Evolutionary conservation across 225 moss, liverwort and hornwort species (phyloP).

Genomic region (Polytrichum commune): DNA sequence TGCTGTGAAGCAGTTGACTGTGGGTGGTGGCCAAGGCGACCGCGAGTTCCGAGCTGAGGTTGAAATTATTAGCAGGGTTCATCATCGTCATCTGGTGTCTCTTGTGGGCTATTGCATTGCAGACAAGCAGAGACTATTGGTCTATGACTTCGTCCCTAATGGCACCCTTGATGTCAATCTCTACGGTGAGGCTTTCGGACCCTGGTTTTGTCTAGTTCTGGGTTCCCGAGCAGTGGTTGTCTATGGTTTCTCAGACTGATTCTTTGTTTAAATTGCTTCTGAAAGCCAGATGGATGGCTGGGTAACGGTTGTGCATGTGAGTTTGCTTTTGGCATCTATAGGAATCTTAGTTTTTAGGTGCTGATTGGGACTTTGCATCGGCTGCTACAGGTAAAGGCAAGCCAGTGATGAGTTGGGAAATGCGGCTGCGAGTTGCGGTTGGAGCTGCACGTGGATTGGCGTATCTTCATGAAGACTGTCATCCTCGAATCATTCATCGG

Average conservation of each 20-base stretch:
- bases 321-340: background rate
- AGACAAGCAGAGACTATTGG: conserved; percentile 77
- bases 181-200: conserved; percentile 29
- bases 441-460: conserved; percentile 85
- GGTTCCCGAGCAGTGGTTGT: background rate
- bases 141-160: conserved; percentile 88
- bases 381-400: conserved; percentile 33
- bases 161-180: conserved; percentile 84
- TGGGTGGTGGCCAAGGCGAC: conserved; percentile 90
- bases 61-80: conserved; percentile 89
- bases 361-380: background rate
- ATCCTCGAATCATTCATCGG: conserved; percentile 87
- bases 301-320: no score
- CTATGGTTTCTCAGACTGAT: background rate
- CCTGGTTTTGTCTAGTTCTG: background rate
- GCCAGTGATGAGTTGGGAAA: conserved; percentile 73
- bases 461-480: conserved; percentile 92
- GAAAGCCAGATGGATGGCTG: background rate
- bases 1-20: conserved; percentile 89
- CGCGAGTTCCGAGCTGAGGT: conserved; percentile 88
- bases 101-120: conserved; percentile 91
- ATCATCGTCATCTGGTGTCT: conserved; percentile 87
- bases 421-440: conserved; percentile 80
- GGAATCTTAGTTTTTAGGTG: background rate
- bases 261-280: background rate